Evolutionary conservation across 2,329 filamentous ascomycete genomes (phyloP).

Genomic region (Xylogone sp.): DNA sequence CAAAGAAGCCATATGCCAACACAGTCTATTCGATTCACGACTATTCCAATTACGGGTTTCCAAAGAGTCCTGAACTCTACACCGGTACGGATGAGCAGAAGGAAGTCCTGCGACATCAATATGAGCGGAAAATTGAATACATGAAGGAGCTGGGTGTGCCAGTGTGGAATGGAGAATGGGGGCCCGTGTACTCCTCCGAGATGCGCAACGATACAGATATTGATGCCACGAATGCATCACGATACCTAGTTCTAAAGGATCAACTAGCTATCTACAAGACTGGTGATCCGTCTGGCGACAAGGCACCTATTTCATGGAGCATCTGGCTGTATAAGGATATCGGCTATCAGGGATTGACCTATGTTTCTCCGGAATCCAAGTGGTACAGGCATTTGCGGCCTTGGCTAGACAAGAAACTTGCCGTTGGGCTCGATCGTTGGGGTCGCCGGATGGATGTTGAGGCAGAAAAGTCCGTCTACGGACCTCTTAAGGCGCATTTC

Average conservation of each 20-base stretch:
- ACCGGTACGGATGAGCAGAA: conserved; percentile 39
- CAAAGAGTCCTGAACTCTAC: conserved; percentile 33
- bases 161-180: conserved; percentile 51
- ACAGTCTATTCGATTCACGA: conserved; percentile 51
- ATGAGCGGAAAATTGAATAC: conserved; percentile 40
- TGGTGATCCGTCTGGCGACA: conserved; percentile 24
- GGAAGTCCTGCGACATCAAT: conserved; percentile 33
- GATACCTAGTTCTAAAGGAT: conserved; percentile 42
- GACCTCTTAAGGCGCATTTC: conserved; percentile 36
- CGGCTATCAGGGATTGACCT: conserved; percentile 52
- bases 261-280: conserved; percentile 50
- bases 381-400: conserved; percentile 48
- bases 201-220: conserved; percentile 25
- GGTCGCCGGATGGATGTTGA: conserved; percentile 41
- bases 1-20: conserved; percentile 27
- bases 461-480: conserved; percentile 32
- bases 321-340: conserved; percentile 60
- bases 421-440: conserved; percentile 52
- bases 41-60: conserved; percentile 49
- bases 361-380: conserved; percentile 38
- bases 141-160: conserved; percentile 37
- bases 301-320: conserved; percentile 43
- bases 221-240: conserved; percentile 36
- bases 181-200: conserved; percentile 34
- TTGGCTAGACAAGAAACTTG: conserved; percentile 53